Conservation (phyloP, 306 rosid species). For the Prunus padus region DNA sequence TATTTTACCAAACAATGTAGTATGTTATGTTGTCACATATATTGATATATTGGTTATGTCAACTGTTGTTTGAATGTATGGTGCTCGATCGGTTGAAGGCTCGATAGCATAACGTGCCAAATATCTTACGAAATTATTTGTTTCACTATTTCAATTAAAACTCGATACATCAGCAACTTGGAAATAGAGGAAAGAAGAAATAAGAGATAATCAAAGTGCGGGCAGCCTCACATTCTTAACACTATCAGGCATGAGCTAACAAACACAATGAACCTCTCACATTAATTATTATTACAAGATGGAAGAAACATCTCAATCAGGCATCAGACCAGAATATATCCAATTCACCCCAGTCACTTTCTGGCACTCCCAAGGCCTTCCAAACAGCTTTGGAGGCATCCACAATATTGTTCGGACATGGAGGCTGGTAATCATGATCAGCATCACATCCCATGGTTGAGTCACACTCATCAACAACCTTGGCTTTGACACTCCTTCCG, state of each 20-base stretch:
- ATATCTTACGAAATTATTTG: background rate
- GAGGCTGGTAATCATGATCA: conserved; percentile 41
- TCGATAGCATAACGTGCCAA: background rate
- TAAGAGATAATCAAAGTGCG: background rate
- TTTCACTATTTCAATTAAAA: background rate
- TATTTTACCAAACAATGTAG: too few species aligned
- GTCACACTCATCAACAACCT: conserved; percentile 66
- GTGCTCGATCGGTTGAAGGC: background rate
- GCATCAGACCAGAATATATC: conserved; percentile 31
- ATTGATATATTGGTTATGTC: conserved; percentile 16
- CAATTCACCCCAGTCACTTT: conserved; percentile 20
- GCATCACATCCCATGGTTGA: conserved; percentile 50
- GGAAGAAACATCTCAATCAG: background rate
- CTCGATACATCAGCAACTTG: background rate
- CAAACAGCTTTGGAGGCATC: conserved; percentile 43
- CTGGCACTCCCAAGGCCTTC: conserved; percentile 26
- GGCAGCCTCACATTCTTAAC: background rate
- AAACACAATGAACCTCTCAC: background rate
- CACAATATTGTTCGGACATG: conserved; percentile 42
- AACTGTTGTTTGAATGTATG: background rate
- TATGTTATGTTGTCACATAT: conserved; percentile 2
- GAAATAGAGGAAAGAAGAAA: background rate
- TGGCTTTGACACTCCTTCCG: conserved; percentile 44
- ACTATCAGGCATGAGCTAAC: background rate
- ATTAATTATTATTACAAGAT: background rate